Percentiles rank a stretch among this genome's conserved stretches.
Evolutionary conservation across 2,329 filamentous ascomycete species (phyloP).

Genomic region (Magnaporthales sp.): DNA sequence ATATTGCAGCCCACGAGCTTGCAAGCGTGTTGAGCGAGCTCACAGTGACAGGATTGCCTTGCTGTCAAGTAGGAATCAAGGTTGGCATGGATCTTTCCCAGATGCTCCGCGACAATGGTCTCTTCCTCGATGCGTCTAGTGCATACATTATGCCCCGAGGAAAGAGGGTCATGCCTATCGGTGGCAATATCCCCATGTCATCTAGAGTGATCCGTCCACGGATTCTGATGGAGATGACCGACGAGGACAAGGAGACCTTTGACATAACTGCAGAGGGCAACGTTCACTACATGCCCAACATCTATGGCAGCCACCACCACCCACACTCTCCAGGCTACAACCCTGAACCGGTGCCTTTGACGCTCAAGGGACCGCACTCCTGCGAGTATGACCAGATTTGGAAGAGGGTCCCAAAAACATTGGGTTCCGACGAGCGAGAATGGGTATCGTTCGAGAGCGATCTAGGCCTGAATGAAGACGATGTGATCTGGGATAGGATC

Average conservation of each 20-base stretch:
- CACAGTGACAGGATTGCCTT: constrained; percentile 41
- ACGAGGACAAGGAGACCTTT: constrained; percentile 14
- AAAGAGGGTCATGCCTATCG: not conserved
- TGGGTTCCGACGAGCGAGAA: constrained; percentile 29
- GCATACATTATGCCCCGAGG: constrained; percentile 28
- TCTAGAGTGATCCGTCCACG: constrained; percentile 36
- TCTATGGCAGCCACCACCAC: constrained; percentile 16
- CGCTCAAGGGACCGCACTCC: constrained; percentile 24
- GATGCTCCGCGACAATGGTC: constrained; percentile 43
- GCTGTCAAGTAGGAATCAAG: constrained; percentile 38
- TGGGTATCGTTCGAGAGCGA: constrained; percentile 37
- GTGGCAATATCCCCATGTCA: constrained; percentile 25
- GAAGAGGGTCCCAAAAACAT: constrained; percentile 37
- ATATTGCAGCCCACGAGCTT: constrained; percentile 43
- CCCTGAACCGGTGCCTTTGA: constrained; percentile 27
- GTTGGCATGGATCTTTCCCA: constrained; percentile 38
- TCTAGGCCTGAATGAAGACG: constrained; percentile 7
- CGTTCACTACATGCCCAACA: constrained; percentile 14
- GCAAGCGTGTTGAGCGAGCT: constrained; percentile 45
- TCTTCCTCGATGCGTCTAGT: constrained; percentile 37
- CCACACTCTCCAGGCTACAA: constrained; percentile 19
- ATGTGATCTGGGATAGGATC: constrained; percentile 7
- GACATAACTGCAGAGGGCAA: not conserved
- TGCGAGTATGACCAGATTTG: constrained; percentile 29
- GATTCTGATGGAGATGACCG: constrained; percentile 12